Base-by-base conservation (phyloP, 2,329 filamentous ascomycete genomes). In the Cladophialophora yegresii region DNA sequence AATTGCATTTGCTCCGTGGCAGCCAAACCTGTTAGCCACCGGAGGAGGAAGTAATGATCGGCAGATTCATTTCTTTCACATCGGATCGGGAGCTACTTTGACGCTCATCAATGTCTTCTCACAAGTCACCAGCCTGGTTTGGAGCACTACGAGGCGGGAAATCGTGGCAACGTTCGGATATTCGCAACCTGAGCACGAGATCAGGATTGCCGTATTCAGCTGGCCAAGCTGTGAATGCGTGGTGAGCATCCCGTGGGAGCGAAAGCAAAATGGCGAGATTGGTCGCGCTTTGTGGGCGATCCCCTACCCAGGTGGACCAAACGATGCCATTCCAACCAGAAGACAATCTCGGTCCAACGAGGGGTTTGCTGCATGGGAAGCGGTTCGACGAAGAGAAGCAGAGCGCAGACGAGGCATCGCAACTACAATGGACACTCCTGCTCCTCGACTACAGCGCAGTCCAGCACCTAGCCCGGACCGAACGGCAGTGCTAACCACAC, bases 1-100 rank as follows among this genome's bases (percentile, higher is more conserved):
- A 33, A 95, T 98, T 71, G 92, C 95, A 1, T 98, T 98, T 77
- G 96, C 93, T 68, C 93, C 95, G 0, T 99, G 93, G 93, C 90
- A 93, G 62, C 86, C 90, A 26, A 90, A 89, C 3, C 83, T 99
- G 4, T 78, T 99, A 45, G 95, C 95, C 13, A 96, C 93, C 1
- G 92, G 95, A 2, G 93, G 95, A 45, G 95, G 95, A 26, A 93
- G 91, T 53, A 96, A 96, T 72, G 93, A 99, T 78, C 91, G 92
- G 71, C 92, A 92, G 75, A 96, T 99, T 63, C 93, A 96, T 77
- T 99, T 99, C 80, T 97, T 90, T 77, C 93, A 98, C 76, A 90
- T 91, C 0, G 83, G 84, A 22, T 93, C 92, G 0, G 95, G 93
- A 4, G 87, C 91, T 2, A 87, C 88, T 64, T 84, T 99, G 32